Percentiles rank a stretch among this genome's conserved stretches.
These are phyloP conservation scores for Venturia nashicola DNA, from an alignment of 2,329 filamentous ascomycete species.

Conservation along the genomic window DNA sequence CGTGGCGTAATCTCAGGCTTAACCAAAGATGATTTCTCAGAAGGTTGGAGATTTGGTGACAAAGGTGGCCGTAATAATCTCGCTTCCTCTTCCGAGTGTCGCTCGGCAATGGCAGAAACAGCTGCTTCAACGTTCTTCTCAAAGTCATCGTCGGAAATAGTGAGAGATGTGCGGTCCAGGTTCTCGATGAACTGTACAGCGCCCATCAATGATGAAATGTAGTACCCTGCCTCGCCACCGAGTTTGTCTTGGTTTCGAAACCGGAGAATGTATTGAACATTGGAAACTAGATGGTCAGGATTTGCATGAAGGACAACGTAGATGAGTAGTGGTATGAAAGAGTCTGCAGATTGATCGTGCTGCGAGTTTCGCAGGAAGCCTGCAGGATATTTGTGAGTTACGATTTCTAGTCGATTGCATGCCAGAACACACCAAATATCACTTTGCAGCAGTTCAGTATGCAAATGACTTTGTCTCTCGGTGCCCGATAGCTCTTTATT, in stretches of 20 bases:
- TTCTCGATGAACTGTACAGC: conserved; percentile 95
- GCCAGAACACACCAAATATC: conserved; percentile 62
- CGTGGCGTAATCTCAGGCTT: conserved; percentile 46
- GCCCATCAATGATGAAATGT: conserved; percentile 90
- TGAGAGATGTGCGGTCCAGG: conserved; percentile 84
- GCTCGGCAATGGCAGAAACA: conserved; percentile 89
- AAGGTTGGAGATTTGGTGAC: conserved; percentile 31
- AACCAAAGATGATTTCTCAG: conserved; percentile 37
- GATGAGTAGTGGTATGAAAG: conserved; percentile 88
- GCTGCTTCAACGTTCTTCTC: conserved; percentile 93
- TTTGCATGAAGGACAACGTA: conserved; percentile 93
- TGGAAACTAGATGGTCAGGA: conserved; percentile 89
- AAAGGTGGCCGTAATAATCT: conserved; percentile 12
- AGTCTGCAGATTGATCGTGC: conserved; percentile 88
- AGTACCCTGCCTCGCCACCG: conserved; percentile 94
- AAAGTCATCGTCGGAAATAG: conserved; percentile 89
- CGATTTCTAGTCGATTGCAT: not conserved
- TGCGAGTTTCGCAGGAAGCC: conserved; percentile 84
- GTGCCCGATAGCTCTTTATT: conserved; percentile 94
- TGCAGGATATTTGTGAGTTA: conserved; percentile 21
- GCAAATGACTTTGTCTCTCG: conserved; percentile 95
- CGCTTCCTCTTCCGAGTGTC: conserved; percentile 51
- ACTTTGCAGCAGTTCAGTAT: conserved; percentile 98
- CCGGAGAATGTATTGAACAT: conserved; percentile 93
- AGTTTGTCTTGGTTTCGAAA: conserved; percentile 98